Conservation (phyloP, 176 grass and related monocot species). For the Aegilops sharonensis region DNA sequence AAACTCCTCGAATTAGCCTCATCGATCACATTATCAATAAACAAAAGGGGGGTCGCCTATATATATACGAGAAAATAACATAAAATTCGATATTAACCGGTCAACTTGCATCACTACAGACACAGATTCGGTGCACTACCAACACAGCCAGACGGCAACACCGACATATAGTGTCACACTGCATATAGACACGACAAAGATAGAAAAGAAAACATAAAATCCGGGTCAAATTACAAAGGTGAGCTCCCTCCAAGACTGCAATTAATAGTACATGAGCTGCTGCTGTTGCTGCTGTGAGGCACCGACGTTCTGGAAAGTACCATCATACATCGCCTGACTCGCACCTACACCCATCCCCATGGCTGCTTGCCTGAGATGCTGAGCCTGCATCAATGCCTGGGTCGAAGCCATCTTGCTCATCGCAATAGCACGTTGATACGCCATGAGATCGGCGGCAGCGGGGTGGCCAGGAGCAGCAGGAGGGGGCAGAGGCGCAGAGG, state of each 20-base stretch:
- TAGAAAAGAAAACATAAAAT: not conserved
- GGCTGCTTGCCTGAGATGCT: conserved; percentile 67
- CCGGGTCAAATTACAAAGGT: not conserved
- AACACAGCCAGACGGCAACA: not conserved
- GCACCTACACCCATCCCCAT: conserved; percentile 60
- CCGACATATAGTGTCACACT: not conserved
- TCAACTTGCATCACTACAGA: not conserved
- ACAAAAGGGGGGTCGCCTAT: not conserved
- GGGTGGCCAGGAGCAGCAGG: conserved; percentile 45
- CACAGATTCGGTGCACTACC: not conserved
- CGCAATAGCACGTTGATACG: conserved; percentile 46
- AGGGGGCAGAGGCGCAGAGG: conserved; percentile 60
- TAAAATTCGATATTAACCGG: not conserved
- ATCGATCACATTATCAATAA: not conserved
- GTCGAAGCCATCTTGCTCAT: conserved; percentile 60
- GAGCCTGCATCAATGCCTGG: conserved; percentile 56
- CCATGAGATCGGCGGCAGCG: conserved; percentile 39
- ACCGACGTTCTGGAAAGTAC: conserved; percentile 50
- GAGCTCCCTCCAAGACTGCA: not conserved
- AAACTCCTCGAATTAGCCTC: not conserved
- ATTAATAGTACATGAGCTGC: conserved; percentile 79
- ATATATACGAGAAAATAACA: not conserved
- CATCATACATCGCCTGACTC: conserved; percentile 69
- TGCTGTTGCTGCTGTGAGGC: conserved; percentile 42
- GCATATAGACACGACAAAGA: not conserved